Evolutionary conservation across 331 rosid species (phyloP).

Genomic region (Quercus phellos): DNA sequence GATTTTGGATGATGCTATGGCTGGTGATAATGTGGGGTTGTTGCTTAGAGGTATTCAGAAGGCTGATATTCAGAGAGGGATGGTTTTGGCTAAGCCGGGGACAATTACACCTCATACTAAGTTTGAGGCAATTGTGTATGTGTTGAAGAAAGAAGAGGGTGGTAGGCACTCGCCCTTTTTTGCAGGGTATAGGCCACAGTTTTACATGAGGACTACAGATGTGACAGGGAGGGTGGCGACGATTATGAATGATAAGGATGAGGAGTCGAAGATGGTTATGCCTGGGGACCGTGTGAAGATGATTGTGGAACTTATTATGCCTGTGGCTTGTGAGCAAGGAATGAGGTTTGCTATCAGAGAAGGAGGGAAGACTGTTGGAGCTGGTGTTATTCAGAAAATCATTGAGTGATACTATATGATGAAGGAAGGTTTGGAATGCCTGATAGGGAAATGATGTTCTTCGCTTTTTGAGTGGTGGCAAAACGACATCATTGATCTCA

Average conservation of each 20-base stretch:
- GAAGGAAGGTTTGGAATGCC: not conserved
- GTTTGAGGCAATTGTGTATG: constrained; percentile 74
- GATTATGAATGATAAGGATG: constrained; percentile 89
- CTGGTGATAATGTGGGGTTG: constrained; percentile 87
- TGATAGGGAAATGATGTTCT: not conserved
- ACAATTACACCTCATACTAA: constrained; percentile 81
- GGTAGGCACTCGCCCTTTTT: constrained; percentile 90
- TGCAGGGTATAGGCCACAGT: constrained; percentile 81
- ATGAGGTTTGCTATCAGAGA: constrained; percentile 94
- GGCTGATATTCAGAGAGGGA: constrained; percentile 80
- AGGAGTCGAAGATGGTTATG: constrained; percentile 96
- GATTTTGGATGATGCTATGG: constrained; percentile 83
- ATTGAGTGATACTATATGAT: constrained; percentile 41
- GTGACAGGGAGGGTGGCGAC: constrained; percentile 68
- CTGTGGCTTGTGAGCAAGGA: constrained; percentile 85
- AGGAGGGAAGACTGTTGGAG: constrained; percentile 95
- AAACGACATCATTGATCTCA: constrained; percentile 12
- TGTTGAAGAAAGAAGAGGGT: constrained; percentile 90
- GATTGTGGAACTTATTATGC: constrained; percentile 70
- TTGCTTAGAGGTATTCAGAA: constrained; percentile 81
- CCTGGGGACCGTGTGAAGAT: constrained; percentile 92
- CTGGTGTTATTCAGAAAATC: constrained; percentile 82
- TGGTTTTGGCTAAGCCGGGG: constrained; percentile 92
- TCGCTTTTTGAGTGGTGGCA: constrained; percentile 24
- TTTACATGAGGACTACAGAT: constrained; percentile 94